A percentile compares a stretch with the other conserved stretches of the same genome.
Evolutionary conservation across 2,329 filamentous ascomycete species (phyloP).

Genomic region (Cryphonectria naterciae): DNA sequence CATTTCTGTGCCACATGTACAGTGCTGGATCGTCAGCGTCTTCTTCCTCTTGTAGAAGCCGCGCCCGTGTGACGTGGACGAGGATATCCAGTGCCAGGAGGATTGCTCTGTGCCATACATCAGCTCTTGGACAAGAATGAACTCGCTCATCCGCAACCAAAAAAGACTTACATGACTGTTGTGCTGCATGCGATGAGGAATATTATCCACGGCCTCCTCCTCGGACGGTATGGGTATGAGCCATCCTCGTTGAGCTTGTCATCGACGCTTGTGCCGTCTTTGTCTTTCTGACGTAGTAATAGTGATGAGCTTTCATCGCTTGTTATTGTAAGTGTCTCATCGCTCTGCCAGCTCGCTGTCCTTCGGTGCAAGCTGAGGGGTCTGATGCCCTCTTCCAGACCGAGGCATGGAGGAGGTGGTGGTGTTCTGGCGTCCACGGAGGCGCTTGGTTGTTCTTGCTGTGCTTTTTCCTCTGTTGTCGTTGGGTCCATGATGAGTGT

Average conservation of each 20-base stretch:
- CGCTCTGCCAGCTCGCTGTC: conserved; percentile 21
- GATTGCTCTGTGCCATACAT: conserved; percentile 10
- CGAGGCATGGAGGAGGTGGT: not conserved
- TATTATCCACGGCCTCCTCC: conserved; percentile 18
- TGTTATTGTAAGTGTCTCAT: conserved; percentile 10
- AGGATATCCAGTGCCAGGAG: conserved; percentile 28
- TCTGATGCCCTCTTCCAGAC: not conserved
- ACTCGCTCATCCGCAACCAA: not conserved
- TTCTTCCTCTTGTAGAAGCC: conserved; percentile 25
- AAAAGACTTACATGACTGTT: conserved; percentile 20
- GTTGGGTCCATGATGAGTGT: not conserved
- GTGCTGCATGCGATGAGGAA: not conserved
- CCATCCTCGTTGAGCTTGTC: conserved; percentile 3
- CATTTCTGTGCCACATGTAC: conserved; percentile 42
- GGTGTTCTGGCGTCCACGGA: not conserved
- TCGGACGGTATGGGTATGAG: not conserved
- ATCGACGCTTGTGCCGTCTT: not conserved
- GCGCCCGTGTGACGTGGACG: conserved; percentile 26
- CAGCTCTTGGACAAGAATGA: not conserved
- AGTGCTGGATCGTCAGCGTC: conserved; percentile 37
- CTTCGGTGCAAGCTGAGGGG: conserved; percentile 8
- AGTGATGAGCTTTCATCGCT: conserved; percentile 1
- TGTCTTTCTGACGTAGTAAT: not conserved
- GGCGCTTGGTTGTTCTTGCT: not conserved
- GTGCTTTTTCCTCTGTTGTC: not conserved